Evolutionary conservation across 2,329 filamentous ascomycete genomes (phyloP).

Genomic region (Phoma sp.): DNA sequence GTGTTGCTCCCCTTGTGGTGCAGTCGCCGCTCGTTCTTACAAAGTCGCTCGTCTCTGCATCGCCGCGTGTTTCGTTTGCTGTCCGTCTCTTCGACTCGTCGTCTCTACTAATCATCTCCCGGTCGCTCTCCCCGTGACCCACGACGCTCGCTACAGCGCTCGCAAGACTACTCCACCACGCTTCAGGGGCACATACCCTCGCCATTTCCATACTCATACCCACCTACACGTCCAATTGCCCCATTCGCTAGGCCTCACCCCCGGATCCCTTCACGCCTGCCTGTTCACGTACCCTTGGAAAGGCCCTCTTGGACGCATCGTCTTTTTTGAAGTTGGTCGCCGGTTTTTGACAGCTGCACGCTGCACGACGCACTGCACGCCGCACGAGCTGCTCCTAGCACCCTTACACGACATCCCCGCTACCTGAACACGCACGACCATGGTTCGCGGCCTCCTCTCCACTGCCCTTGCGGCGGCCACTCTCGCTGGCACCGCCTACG

Average conservation of each 20-base stretch:
- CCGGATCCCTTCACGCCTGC: neutral
- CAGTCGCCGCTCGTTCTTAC: constrained; percentile 5
- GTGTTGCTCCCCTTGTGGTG: neutral
- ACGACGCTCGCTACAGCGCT: constrained; percentile 13
- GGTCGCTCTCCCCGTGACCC: constrained; percentile 9
- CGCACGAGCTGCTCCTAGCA: constrained; percentile 29
- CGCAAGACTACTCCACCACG: constrained; percentile 3
- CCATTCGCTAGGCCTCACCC: constrained; percentile 10
- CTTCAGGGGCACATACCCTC: constrained; percentile 14
- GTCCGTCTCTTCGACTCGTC: constrained; percentile 2
- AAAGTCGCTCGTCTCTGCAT: constrained; percentile 5
- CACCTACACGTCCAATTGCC: neutral
- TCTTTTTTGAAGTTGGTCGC: constrained; percentile 8
- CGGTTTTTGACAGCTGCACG: constrained; percentile 36
- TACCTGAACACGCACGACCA: constrained; percentile 24
- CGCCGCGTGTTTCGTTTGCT: constrained; percentile 11
- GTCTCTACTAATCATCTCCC: constrained; percentile 1
- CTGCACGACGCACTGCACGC: neutral
- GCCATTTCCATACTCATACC: constrained; percentile 1
- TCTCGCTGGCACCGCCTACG: constrained; percentile 34
- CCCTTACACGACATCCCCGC: constrained; percentile 41
- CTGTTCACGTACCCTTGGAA: constrained; percentile 1
- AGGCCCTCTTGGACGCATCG: neutral
- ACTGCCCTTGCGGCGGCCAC: constrained; percentile 39
- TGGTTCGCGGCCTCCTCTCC: constrained; percentile 39